Conservation (phyloP, 345 rosid species). For the Melaleuca alternifolia region DNA sequence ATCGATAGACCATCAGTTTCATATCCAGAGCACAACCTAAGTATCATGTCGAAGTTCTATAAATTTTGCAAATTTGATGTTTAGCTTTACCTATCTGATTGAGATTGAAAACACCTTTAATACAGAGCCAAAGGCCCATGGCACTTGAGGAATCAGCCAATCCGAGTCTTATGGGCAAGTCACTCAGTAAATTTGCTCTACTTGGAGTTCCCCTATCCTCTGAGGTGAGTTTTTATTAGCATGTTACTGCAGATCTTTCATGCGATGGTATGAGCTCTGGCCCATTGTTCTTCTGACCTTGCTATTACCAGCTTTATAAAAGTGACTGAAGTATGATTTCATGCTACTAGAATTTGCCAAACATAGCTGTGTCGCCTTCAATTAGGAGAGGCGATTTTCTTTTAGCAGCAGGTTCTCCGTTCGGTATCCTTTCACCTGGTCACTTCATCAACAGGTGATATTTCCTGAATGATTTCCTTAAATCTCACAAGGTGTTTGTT, state of each 20-base stretch:
- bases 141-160: constrained; percentile 26
- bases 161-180: constrained; percentile 41
- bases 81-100: constrained; percentile 18
- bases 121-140: constrained; percentile 20
- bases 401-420: constrained; percentile 87
- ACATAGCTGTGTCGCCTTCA: constrained; percentile 21
- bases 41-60: not conserved
- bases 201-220: constrained; percentile 47
- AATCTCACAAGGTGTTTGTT: not conserved
- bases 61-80: not conserved
- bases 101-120: constrained; percentile 15
- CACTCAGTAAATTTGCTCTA: constrained; percentile 68
- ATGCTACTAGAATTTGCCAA: constrained; percentile 37
- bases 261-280: not conserved
- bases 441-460: constrained; percentile 86
- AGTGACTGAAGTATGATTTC: not conserved
- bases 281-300: not conserved
- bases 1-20: not conserved
- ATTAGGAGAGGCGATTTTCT: constrained; percentile 57
- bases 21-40: not conserved
- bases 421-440: constrained; percentile 76
- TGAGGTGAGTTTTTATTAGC: constrained; percentile 27
- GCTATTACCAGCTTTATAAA: not conserved
- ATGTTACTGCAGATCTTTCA: not conserved
- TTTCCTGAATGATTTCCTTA: not conserved